Evolutionary conservation across 768 basidiomycete species (phyloP).

Genomic region (Phaeotremella skinneri): DNA sequence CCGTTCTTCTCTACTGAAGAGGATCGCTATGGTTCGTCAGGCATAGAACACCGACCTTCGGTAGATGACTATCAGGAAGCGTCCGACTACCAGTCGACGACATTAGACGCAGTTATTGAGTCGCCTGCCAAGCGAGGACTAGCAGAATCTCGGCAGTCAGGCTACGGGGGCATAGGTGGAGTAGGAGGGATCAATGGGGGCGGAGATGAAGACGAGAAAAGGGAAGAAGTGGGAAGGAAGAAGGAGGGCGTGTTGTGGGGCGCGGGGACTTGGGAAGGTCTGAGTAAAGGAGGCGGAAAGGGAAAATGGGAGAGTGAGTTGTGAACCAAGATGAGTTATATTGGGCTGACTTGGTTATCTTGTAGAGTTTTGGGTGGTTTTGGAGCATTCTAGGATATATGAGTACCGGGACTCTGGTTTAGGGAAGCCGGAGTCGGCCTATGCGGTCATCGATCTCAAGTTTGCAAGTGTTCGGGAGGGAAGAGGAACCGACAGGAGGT

Average conservation of each 20-base stretch:
- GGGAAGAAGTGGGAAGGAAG: constrained; percentile 47
- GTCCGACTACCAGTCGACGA: not conserved
- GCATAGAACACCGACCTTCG: not conserved
- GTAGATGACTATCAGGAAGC: not conserved
- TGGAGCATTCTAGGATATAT: constrained; percentile 48
- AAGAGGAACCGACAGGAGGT: constrained; percentile 47
- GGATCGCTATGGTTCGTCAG: not conserved
- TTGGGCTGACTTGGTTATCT: not conserved
- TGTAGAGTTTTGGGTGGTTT: constrained; percentile 49
- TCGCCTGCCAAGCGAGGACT: not conserved
- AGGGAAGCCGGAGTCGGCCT: constrained; percentile 36
- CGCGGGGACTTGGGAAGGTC: constrained; percentile 47
- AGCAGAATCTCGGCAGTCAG: not conserved
- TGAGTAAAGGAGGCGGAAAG: constrained; percentile 38
- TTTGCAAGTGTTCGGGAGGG: constrained; percentile 51
- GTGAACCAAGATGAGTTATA: not conserved
- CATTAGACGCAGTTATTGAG: not conserved
- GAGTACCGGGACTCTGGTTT: constrained; percentile 46
- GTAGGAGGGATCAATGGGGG: constrained; percentile 29
- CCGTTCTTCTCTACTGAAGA: constrained; percentile 9
- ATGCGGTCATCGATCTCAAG: constrained; percentile 48
- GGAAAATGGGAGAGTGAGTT: constrained; percentile 50
- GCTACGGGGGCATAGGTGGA: constrained; percentile 15
- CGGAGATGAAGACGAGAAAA: constrained; percentile 37
- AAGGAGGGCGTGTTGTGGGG: constrained; percentile 51